Conservation (phyloP, 768 basidiomycete genomes). For the Gloeophyllum trabeum region DNA sequence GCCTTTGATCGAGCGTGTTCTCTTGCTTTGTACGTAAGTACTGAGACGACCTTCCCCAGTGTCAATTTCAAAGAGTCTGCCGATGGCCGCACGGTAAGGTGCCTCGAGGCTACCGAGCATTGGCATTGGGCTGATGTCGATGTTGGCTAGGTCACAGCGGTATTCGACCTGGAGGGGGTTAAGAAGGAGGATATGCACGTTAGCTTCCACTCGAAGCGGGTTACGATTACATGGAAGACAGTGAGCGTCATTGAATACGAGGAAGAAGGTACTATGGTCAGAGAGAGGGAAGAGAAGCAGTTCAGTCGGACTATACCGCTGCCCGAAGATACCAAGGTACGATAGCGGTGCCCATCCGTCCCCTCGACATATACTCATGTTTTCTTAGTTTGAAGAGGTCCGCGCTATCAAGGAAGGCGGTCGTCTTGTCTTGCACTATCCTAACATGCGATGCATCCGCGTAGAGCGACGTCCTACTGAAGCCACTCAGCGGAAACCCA, state of each 20-base stretch:
- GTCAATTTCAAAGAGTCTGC: conserved; percentile 61
- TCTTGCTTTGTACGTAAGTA: neutral
- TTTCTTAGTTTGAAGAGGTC: conserved; percentile 58
- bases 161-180: conserved; percentile 60
- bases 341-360: conserved; percentile 8
- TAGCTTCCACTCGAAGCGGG: conserved; percentile 49
- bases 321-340: conserved; percentile 62
- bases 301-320: conserved; percentile 60
- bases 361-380: conserved; percentile 1
- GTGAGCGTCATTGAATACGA: conserved; percentile 49
- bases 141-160: conserved; percentile 40
- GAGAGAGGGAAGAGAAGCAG: conserved; percentile 53
- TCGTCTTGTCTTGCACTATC: conserved; percentile 54
- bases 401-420: conserved; percentile 54
- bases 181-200: conserved; percentile 68
- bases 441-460: conserved; percentile 13
- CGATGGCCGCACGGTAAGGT: conserved; percentile 44
- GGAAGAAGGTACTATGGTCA: conserved; percentile 47
- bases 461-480: neutral
- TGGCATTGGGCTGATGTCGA: neutral
- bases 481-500: too few species aligned
- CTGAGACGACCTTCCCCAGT: conserved; percentile 21
- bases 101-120: neutral
- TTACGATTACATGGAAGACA: conserved; percentile 59
- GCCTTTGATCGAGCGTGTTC: too few species aligned